Conservation (phyloP, 2,329 filamentous ascomycete species). For the Aspergillus japonicus region DNA sequence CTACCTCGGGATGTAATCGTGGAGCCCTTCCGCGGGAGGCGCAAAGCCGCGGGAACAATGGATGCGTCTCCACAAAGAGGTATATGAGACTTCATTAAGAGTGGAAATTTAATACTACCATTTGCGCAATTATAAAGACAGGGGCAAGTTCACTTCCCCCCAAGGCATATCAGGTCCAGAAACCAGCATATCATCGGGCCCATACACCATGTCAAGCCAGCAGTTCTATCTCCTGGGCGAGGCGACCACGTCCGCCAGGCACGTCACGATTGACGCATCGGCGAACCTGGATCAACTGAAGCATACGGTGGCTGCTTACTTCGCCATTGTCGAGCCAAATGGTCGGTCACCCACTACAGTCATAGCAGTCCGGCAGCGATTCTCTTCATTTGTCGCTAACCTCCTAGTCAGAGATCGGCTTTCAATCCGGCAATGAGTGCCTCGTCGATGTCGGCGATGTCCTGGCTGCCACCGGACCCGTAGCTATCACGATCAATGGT, state of each 20-base stretch:
- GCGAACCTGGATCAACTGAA: constrained; percentile 21
- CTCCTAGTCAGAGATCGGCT: constrained; percentile 19
- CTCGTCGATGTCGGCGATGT: constrained; percentile 22
- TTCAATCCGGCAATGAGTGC: constrained; percentile 14
- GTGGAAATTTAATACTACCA: too few species aligned
- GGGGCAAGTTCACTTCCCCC: not conserved
- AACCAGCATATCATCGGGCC: not conserved
- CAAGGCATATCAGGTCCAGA: not conserved
- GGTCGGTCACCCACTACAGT: constrained; percentile 14
- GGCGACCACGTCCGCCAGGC: constrained; percentile 17
- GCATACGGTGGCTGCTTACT: constrained; percentile 28
- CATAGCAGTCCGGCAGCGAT: too few species aligned
- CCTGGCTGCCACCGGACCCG: constrained; percentile 8
- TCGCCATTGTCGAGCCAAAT: constrained; percentile 31
- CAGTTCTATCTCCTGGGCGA: constrained; percentile 26
- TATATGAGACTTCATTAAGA: too few species aligned
- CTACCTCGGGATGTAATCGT: too few species aligned
- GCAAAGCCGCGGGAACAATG: too few species aligned
- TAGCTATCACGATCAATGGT: constrained; percentile 31
- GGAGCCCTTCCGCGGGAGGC: too few species aligned
- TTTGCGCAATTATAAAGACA: not conserved
- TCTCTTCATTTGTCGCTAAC: not conserved
- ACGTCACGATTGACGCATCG: constrained; percentile 23
- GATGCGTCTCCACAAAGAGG: too few species aligned
- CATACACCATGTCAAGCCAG: constrained; percentile 18